Evolutionary conservation across 2,329 filamentous ascomycete genomes (phyloP).

Genomic region (Helotiales sp.): DNA sequence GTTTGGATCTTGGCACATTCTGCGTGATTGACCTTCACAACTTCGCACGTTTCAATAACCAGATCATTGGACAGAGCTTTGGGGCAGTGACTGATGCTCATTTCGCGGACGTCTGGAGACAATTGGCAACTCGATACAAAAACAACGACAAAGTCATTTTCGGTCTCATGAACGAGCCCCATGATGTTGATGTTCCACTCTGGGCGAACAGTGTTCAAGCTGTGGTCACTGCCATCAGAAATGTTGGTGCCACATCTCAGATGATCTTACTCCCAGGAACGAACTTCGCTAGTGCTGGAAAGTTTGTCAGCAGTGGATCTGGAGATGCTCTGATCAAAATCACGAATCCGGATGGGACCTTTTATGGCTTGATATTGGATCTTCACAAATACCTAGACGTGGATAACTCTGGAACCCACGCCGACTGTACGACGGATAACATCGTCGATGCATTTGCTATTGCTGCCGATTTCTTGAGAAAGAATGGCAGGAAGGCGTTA

Average conservation of each 20-base stretch:
- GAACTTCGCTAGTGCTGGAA: conserved; percentile 58
- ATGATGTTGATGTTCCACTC: conserved; percentile 47
- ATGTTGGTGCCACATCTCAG: conserved; percentile 63
- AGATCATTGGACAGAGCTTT: conserved; percentile 62
- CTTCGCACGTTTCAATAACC: conserved; percentile 63
- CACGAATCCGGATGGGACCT: conserved; percentile 62
- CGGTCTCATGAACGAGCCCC: conserved; percentile 68
- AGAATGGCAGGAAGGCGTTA: conserved; percentile 54
- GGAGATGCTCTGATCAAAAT: conserved; percentile 57
- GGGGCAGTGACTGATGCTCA: conserved; percentile 63
- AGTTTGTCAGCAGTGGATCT: conserved; percentile 54
- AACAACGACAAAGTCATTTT: conserved; percentile 58
- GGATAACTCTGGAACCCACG: conserved; percentile 60
- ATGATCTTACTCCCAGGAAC: conserved; percentile 69
- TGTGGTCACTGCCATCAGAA: conserved; percentile 67
- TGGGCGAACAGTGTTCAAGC: conserved; percentile 67
- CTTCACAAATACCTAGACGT: conserved; percentile 65
- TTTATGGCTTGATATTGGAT: conserved; percentile 59
- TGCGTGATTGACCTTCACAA: conserved; percentile 66
- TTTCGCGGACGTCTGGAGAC: conserved; percentile 63
- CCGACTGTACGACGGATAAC: conserved; percentile 59
- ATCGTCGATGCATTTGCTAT: conserved; percentile 51
- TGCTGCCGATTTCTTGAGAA: conserved; percentile 53
- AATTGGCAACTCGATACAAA: conserved; percentile 63
- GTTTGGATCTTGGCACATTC: conserved; percentile 58